Evolutionary conservation across 139 green algal species (phyloP).

Genomic region (Coelastrella sp.): DNA sequence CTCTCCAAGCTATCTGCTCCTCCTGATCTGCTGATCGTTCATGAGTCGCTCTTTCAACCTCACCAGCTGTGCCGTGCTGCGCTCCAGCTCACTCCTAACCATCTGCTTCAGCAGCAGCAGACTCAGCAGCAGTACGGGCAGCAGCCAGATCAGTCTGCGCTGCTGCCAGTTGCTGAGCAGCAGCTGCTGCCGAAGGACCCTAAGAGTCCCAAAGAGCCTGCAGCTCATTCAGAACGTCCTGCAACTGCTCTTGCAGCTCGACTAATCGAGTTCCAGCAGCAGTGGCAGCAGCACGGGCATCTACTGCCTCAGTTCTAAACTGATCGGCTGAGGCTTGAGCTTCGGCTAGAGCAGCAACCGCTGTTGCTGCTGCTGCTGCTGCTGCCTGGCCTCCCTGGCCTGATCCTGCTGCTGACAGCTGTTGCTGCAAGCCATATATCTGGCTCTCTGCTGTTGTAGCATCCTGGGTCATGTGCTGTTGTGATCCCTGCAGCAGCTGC

Average conservation of each 20-base stretch:
- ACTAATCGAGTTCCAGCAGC: background rate
- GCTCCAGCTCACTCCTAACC: slow-evolving; percentile 27
- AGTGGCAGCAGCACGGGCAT: slow-evolving; percentile 15
- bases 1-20: slow-evolving; percentile 36
- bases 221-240: slow-evolving; percentile 2
- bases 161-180: background rate
- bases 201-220: background rate
- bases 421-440: background rate
- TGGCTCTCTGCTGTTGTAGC: background rate
- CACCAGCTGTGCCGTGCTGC: slow-evolving; percentile 19
- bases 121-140: background rate
- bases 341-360: slow-evolving; percentile 9
- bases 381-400: background rate
- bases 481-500: background rate
- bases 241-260: background rate
- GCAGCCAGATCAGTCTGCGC: slow-evolving; percentile 8
- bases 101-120: slow-evolving; percentile 1
- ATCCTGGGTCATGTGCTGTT: background rate
- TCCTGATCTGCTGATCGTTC: slow-evolving; percentile 44
- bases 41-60: slow-evolving; percentile 50
- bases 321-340: background rate
- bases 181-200: slow-evolving; percentile 21
- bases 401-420: background rate
- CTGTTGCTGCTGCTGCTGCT: too few relatives aligned
- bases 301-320: background rate